A percentile compares a stretch with the other conserved stretches of the same genome.
phyloP scores from a whole-genome alignment of 2,329 filamentous ascomycete genomes.

The Neospermospora avenae region DNA sequence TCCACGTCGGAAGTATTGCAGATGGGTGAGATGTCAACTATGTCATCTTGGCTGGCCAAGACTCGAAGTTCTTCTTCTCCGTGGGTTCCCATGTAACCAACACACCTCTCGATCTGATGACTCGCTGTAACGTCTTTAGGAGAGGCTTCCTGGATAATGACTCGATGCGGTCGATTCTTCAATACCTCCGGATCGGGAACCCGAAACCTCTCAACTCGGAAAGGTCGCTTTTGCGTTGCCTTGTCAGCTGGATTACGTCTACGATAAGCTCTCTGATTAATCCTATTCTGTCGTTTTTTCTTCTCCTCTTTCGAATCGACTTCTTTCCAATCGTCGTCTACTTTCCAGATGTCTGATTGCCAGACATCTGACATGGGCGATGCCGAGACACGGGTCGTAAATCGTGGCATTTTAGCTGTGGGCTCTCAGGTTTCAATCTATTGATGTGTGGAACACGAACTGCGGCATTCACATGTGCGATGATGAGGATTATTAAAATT shows the following conservation, averaged over 20 bases:
- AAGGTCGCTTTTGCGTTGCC: conserved; percentile 1
- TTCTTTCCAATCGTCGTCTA: conserved; percentile 60
- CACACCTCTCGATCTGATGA: neutral
- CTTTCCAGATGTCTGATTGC: conserved; percentile 3
- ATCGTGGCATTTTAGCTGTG: neutral
- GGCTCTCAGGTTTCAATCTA: no score
- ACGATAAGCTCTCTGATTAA: conserved; percentile 55
- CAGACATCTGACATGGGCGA: neutral
- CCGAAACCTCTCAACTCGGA: conserved; percentile 21
- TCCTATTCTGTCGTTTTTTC: conserved; percentile 68
- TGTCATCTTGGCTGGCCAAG: neutral
- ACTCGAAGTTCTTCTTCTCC: neutral
- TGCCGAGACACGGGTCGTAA: neutral
- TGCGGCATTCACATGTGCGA: neutral
- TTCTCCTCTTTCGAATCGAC: conserved; percentile 65
- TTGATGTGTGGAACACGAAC: neutral
- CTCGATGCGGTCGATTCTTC: neutral
- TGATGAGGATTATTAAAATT: neutral
- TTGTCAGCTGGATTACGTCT: conserved; percentile 12
- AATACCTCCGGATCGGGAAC: conserved; percentile 7
- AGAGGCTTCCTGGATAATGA: neutral
- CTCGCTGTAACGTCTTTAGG: neutral
- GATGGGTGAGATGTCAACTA: neutral
- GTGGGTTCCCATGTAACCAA: neutral
- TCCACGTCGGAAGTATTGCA: neutral